These are phyloP conservation scores for Waitea zeae DNA, from an alignment of 1,284 basidiomycete genomes.

Conservation along the genomic window DNA sequence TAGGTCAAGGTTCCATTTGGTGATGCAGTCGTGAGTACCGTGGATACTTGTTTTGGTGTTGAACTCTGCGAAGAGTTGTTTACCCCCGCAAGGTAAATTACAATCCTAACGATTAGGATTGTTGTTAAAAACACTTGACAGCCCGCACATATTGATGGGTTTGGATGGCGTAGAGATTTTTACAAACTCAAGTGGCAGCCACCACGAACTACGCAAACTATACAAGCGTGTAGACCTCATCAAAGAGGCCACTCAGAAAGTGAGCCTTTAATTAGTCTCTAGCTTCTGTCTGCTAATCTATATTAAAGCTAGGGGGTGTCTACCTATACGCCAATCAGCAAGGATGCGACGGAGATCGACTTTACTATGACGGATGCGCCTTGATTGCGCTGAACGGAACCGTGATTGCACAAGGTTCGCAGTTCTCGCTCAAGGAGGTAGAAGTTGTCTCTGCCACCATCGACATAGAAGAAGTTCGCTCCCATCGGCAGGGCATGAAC, in stretches of 20 bases:
- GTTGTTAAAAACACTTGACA: constrained; percentile 14
- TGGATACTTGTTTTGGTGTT: constrained; percentile 92
- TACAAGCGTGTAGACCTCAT: constrained; percentile 86
- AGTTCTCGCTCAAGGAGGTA: constrained; percentile 91
- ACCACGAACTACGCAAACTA: constrained; percentile 93
- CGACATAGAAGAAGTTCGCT: constrained; percentile 87
- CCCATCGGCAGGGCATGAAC: constrained; percentile 69
- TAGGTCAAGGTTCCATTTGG: constrained; percentile 86
- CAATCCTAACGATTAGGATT: constrained; percentile 3
- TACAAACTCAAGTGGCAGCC: constrained; percentile 93
- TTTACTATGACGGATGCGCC: constrained; percentile 96
- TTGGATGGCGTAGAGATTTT: constrained; percentile 98
- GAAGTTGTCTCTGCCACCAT: constrained; percentile 93
- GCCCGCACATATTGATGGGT: constrained; percentile 94
- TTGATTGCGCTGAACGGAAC: constrained; percentile 91
- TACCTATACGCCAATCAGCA: constrained; percentile 99
- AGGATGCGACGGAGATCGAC: constrained; percentile 93
- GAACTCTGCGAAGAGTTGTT: constrained; percentile 97
- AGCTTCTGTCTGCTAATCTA: constrained; percentile 2
- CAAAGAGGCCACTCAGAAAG: constrained; percentile 93
- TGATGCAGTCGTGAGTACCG: constrained; percentile 83
- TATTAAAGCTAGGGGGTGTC: constrained; percentile 72
- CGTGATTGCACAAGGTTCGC: constrained; percentile 87
- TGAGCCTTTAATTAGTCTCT: constrained; percentile 11
- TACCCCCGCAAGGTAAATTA: constrained; percentile 72